Conservation (phyloP, 2,329 filamentous ascomycete genomes). For the Colletotrichum abscissum region DNA sequence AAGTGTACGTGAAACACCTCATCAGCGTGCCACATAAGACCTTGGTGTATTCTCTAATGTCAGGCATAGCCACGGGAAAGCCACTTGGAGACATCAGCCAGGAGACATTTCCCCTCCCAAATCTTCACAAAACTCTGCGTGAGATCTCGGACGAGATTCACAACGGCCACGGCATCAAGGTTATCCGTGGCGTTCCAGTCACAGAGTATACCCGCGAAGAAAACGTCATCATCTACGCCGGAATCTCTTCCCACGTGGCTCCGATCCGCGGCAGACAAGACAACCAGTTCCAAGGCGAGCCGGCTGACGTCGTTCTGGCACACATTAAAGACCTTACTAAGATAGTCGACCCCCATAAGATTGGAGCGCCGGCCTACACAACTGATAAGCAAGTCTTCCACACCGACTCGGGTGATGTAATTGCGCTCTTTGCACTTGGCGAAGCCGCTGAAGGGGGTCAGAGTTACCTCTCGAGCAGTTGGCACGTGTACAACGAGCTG, state of each 20-base stretch:
- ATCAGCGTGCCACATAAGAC: background rate
- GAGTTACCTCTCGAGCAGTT: conserved; percentile 68
- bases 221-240: conserved; percentile 69
- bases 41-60: background rate
- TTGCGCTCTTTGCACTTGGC: conserved; percentile 67
- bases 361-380: conserved; percentile 69
- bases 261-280: conserved; percentile 65
- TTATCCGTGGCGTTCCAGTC: conserved; percentile 68
- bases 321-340: conserved; percentile 72
- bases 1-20: conserved; percentile 8
- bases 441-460: conserved; percentile 64
- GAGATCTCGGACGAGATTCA: conserved; percentile 65
- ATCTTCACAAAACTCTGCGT: conserved; percentile 60
- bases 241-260: conserved; percentile 69
- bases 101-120: conserved; percentile 67
- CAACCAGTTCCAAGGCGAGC: conserved; percentile 53
- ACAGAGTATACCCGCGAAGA: conserved; percentile 64
- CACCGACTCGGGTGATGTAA: conserved; percentile 69
- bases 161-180: conserved; percentile 69
- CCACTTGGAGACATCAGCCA: conserved; percentile 40
- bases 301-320: conserved; percentile 63
- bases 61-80: background rate
- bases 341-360: conserved; percentile 47
- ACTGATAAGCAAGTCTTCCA: conserved; percentile 73
- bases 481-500: conserved; percentile 72